Percentiles rank a stretch among this genome's conserved stretches.
Conservation (phyloP, 2,329 filamentous ascomycete species). For the Aquanectria penicillioides region DNA sequence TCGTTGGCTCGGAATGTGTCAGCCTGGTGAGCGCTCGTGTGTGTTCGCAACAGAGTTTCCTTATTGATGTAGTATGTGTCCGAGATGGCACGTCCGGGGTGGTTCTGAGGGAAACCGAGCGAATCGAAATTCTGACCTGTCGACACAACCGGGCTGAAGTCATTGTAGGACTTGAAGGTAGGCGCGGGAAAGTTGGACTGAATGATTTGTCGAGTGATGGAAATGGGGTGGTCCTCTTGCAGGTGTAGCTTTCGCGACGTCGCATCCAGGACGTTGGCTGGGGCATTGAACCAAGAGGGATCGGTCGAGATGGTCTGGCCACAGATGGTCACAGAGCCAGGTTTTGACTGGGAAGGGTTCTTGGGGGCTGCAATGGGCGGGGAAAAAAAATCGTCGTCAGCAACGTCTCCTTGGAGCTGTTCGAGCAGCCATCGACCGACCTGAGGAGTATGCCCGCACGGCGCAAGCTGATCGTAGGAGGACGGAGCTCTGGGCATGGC, state of each 20-base stretch:
- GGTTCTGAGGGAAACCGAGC: conserved; percentile 88
- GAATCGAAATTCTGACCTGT: conserved; percentile 94
- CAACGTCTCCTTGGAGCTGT: conserved; percentile 24
- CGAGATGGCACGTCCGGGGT: conserved; percentile 85
- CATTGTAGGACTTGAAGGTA: conserved; percentile 80
- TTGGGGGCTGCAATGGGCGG: conserved; percentile 30
- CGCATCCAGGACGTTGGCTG: conserved; percentile 77
- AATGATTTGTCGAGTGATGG: conserved; percentile 91
- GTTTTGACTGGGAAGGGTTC: conserved; percentile 38
- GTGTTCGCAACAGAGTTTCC: conserved; percentile 85
- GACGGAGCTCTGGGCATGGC: conserved; percentile 36
- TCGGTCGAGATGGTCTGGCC: conserved; percentile 69
- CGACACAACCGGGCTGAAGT: conserved; percentile 84
- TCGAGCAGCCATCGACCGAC: conserved; percentile 28
- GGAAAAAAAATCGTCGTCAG: conserved; percentile 31
- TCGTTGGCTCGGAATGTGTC: conserved; percentile 79
- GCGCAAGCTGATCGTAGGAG: conserved; percentile 35
- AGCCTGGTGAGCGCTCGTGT: conserved; percentile 93
- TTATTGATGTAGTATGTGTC: conserved; percentile 97
- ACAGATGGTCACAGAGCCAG: conserved; percentile 63
- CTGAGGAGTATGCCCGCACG: conserved; percentile 38
- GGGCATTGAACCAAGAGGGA: conserved; percentile 83
- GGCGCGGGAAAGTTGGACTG: conserved; percentile 84
- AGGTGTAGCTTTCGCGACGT: conserved; percentile 86
- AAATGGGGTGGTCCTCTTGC: conserved; percentile 88